Evolutionary conservation across 176 grass and related monocot genomes (phyloP), one percentile per base, ranked within the genome.

Genomic region (bread wheat (Triticum aestivum)): DNA sequence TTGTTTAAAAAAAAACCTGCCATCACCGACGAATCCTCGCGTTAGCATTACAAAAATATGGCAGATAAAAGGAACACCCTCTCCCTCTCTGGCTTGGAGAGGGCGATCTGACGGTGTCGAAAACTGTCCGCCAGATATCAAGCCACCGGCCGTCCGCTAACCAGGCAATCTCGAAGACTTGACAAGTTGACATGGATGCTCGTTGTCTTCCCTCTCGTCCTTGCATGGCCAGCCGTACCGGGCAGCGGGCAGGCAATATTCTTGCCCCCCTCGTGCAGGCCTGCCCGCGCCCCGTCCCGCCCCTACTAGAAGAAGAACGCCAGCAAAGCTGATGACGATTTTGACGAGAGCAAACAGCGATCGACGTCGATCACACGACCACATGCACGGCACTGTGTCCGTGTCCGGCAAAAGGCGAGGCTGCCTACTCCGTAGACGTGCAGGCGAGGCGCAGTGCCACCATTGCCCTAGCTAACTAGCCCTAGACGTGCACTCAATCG

Each of bases 371-470:
- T 59, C 56, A 21, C 56, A 85, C 41, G 72, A 61, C 15, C 82
- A 77, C 83, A 54, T 67, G 70, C 72, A 54, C 69, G 41, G 73
- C 72, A 85, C 73, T 78, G 83, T 78, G 74, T 9, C n/a, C 3
- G 62, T 54, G 61, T 10, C 61, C 61, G 73, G 73, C 32, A 26
- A 85, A 85, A 78, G 73, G 9, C 8, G 0, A 56, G 62, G 11
- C 45, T 11, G 44, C 62, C 83, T 85, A 85, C 62, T 32, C 29
- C 5, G 74, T 85, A 85, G 83, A 74, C 61, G 41, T 78, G 74
- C 74, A 78, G 73, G 83, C 71, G 71, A 38, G 9, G 79, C 77
- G 11, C 34, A 21, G 29, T 6, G 76, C 51, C 51, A 39, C 38
- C 58, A 27, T 61, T 64, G 77, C 33, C 49, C 64, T 56, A 38